Evolutionary conservation across 257 asterid species (phyloP).

Genomic region (Echites panduratus): DNA sequence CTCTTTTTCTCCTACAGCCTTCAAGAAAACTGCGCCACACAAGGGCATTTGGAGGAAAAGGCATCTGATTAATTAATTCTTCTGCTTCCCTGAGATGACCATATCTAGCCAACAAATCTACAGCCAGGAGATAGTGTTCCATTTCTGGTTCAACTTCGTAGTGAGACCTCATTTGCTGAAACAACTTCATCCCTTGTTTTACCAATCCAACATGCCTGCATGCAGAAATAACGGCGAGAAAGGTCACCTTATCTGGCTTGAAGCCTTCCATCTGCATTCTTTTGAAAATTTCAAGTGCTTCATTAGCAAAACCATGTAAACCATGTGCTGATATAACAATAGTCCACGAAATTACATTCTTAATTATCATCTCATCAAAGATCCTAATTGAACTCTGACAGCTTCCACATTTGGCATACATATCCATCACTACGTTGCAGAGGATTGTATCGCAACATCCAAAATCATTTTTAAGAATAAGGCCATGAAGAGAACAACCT

Average conservation of each 20-base stretch:
- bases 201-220: conserved; percentile 81
- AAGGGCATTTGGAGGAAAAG: conserved; percentile 66
- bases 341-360: conserved; percentile 71
- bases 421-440: conserved; percentile 61
- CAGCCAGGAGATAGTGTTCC: conserved; percentile 60
- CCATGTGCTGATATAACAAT: conserved; percentile 60
- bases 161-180: conserved; percentile 42
- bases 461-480: conserved; percentile 40
- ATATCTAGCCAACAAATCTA: conserved; percentile 65
- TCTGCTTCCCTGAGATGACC: conserved; percentile 74
- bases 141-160: conserved; percentile 64
- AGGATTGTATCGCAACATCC: conserved; percentile 53
- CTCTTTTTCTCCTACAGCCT: conserved; percentile 43
- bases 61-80: conserved; percentile 59
- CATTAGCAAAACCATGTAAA: conserved; percentile 54
- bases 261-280: conserved; percentile 56
- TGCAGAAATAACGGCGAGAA: conserved; percentile 64
- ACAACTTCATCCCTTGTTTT: conserved; percentile 57
- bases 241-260: conserved; percentile 62
- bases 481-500: conserved; percentile 77
- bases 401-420: conserved; percentile 87
- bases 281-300: conserved; percentile 48
- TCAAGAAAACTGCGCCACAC: conserved; percentile 77
- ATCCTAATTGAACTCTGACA: conserved; percentile 46
- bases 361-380: conserved; percentile 38